These are phyloP conservation scores for Colletotrichum brevisporum DNA, from an alignment of 2,329 filamentous ascomycete genomes.

Conservation along the genomic window DNA sequence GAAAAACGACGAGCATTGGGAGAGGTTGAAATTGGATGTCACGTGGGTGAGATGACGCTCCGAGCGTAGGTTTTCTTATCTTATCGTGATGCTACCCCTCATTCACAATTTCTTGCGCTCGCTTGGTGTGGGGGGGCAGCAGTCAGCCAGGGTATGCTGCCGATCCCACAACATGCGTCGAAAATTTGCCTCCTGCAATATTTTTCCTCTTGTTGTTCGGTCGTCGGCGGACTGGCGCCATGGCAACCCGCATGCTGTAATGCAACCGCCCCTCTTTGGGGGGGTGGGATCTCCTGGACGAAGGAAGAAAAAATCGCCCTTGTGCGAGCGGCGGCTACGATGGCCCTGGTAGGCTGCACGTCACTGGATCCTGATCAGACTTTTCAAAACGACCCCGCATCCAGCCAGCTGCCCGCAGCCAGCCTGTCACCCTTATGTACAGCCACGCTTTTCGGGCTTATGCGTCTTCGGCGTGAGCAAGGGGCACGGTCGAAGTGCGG, in stretches of 20 bases:
- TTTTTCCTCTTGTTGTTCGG: conserved; percentile 7
- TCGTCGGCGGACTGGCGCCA: conserved; percentile 11
- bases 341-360: conserved; percentile 36
- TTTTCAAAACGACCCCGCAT: conserved; percentile 35
- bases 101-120: conserved; percentile 1
- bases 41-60: neutral
- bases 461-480: conserved; percentile 25
- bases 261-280: conserved; percentile 23
- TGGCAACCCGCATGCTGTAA: conserved; percentile 36
- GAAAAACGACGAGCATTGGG: neutral
- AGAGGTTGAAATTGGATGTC: neutral
- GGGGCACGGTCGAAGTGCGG: conserved; percentile 4
- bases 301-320: conserved; percentile 14
- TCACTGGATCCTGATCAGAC: conserved; percentile 36
- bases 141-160: conserved; percentile 1
- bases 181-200: conserved; percentile 6
- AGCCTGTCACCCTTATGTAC: conserved; percentile 27
- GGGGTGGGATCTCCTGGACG: neutral
- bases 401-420: conserved; percentile 8
- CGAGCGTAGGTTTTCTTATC: neutral
- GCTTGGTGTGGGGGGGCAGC: neutral
- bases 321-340: conserved; percentile 16
- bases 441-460: conserved; percentile 33
- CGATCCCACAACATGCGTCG: neutral
- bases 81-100: conserved; percentile 3